These are phyloP conservation scores for Chaetomium fimeti DNA, from an alignment of 495 filamentous ascomycete species.

Conservation along the genomic window DNA sequence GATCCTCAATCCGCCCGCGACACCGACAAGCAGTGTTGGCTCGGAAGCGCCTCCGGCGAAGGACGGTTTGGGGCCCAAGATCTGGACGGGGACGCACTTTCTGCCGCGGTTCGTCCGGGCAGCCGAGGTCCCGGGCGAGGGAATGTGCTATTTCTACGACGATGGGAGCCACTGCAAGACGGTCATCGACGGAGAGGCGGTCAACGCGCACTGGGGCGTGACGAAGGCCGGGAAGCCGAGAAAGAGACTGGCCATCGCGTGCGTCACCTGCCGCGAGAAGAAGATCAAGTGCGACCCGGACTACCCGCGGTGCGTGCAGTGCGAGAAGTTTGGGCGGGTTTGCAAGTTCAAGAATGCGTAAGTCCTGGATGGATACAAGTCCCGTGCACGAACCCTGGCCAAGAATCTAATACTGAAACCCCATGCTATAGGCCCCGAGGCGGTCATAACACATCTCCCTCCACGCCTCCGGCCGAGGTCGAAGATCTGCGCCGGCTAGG, in stretches of 20 bases:
- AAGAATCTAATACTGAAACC: background rate
- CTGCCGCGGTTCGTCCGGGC: constrained; percentile 58
- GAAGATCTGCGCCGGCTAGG: constrained; percentile 45
- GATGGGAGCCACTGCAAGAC: constrained; percentile 82
- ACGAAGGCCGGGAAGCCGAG: constrained; percentile 91
- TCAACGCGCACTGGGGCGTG: constrained; percentile 89
- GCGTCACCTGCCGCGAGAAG: constrained; percentile 88
- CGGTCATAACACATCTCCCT: constrained; percentile 41
- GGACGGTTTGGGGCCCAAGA: constrained; percentile 58
- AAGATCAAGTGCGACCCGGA: constrained; percentile 96
- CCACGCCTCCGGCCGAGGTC: constrained; percentile 48
- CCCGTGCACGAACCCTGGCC: background rate
- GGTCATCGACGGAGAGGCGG: constrained; percentile 76
- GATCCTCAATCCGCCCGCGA: constrained; percentile 37
- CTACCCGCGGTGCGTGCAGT: constrained; percentile 80
- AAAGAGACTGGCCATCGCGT: constrained; percentile 85
- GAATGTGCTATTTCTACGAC: constrained; percentile 82
- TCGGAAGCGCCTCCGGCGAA: constrained; percentile 48
- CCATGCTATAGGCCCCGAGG: constrained; percentile 45
- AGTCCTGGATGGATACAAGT: constrained; percentile 49
- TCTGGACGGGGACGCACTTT: constrained; percentile 61
- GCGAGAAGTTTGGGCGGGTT: constrained; percentile 79
- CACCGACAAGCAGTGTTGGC: constrained; percentile 41
- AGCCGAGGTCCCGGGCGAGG: constrained; percentile 70
- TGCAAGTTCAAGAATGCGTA: constrained; percentile 89